Base-by-base conservation (phyloP, 1,139 yeast species). In the Blastobotrys petasosporus region DNA sequence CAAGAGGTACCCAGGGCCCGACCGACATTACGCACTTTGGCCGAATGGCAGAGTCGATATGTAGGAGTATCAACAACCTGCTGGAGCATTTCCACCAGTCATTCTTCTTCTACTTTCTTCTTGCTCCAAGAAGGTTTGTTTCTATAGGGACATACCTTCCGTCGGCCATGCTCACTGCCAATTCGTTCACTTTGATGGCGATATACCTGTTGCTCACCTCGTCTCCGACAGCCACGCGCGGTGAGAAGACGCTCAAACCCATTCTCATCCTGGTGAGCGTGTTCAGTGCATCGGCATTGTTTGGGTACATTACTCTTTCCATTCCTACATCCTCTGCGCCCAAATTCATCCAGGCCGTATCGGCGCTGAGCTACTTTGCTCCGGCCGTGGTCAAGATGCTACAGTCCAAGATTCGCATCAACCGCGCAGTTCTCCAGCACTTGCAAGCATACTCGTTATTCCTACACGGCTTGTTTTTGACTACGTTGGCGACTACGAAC, bases 71-170 rank as follows among this genome's bases (percentile, higher is more conserved):
- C 37, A 94, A 94, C 67, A 94, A 94, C 63, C 72, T 94, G 56
- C 71, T 92, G 47, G 99, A 94, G 64, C 94, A 90, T 63, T 92
- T 92, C 65, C 99, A 94, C 64, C 98, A 94, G 64, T 87, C 97
- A 1, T 94, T 88, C 63, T 94, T 94, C 71, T 94, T 90, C 61
- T 94, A 90, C 67, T 73, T 92, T 57, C 67, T 94, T 67, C 67
- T 94, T 48, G 77, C 90, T 0, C 94, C 97, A 10, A 70, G 74
- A 50, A 67, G 76, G 50, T 94, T 94, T 68, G 95, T 92, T 12
- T 86, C 96, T 3, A 90, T 94, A 55, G 97, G 96, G 2, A 87
- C 95, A 15, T 94, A 90, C 60, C 70, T 94, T 44, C 98, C 97
- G 1, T 74, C 94, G 1, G 95, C 95, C 0, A 81, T 84, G 42